Evolutionary conservation across 225 moss, liverwort and hornwort genomes (phyloP).

Genomic region (Thuidium tamariscinum): DNA sequence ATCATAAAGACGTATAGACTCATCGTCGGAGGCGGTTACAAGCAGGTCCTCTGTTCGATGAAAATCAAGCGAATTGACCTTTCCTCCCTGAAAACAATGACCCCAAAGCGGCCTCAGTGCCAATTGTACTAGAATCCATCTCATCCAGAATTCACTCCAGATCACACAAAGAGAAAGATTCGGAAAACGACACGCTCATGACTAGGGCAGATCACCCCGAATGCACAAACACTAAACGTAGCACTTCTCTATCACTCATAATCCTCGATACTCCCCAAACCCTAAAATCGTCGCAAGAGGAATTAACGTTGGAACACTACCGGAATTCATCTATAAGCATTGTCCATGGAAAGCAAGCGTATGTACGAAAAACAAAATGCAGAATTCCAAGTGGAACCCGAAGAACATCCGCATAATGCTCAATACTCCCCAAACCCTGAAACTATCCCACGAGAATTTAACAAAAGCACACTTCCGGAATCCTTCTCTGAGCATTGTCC

Average conservation of each 20-base stretch:
- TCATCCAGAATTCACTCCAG: background rate
- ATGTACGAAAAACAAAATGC: no score
- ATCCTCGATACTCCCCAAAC: background rate
- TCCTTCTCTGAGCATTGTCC: background rate
- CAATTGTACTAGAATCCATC: background rate
- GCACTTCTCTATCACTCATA: background rate
- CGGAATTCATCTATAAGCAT: background rate
- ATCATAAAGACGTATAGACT: slow-evolving; percentile 94
- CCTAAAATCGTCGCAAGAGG: background rate
- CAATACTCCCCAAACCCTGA: background rate
- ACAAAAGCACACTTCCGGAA: background rate
- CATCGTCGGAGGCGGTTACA: slow-evolving; percentile 95
- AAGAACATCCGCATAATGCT: background rate
- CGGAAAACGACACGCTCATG: background rate
- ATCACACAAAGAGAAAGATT: background rate
- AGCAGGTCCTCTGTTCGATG: slow-evolving; percentile 97
- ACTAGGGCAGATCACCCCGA: background rate
- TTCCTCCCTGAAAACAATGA: slow-evolving; percentile 46
- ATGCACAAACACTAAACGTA: background rate
- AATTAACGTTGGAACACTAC: background rate
- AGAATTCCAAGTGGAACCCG: background rate
- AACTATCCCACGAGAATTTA: background rate
- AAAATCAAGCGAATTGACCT: slow-evolving; percentile 90
- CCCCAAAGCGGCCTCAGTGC: background rate
- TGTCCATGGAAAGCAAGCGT: background rate